phyloP scores from a whole-genome alignment of 2,329 filamentous ascomycete genomes.

The Elsinoe australis region DNA sequence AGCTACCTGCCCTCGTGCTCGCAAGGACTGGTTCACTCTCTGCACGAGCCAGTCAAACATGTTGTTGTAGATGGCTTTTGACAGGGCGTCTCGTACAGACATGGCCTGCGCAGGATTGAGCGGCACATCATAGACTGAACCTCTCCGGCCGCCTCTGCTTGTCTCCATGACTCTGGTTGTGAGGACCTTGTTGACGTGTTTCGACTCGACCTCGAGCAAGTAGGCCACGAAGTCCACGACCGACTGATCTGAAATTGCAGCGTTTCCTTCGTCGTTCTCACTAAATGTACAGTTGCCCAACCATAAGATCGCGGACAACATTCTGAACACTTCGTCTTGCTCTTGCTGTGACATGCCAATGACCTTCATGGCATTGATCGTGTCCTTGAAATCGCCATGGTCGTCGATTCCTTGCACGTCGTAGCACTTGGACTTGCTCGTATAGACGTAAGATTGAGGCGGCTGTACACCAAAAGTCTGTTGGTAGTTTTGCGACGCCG shows the following conservation, averaged over 20 bases:
- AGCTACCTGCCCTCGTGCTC: constrained; percentile 63
- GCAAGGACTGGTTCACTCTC: constrained; percentile 80
- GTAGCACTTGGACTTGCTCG: constrained; percentile 86
- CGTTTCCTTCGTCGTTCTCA: constrained; percentile 85
- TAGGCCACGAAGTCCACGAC: constrained; percentile 94
- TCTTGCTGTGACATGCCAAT: constrained; percentile 83
- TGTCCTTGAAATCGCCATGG: constrained; percentile 78
- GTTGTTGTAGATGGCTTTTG: constrained; percentile 95
- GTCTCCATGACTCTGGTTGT: constrained; percentile 80
- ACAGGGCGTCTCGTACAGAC: constrained; percentile 80
- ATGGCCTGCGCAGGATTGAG: constrained; percentile 80
- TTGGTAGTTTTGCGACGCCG: constrained; percentile 77
- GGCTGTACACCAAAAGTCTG: constrained; percentile 85
- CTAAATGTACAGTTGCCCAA: constrained; percentile 86
- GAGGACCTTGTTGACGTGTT: constrained; percentile 74
- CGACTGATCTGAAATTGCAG: constrained; percentile 76
- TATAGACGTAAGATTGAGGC: constrained; percentile 88
- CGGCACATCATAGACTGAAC: constrained; percentile 64
- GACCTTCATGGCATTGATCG: constrained; percentile 85
- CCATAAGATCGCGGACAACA: constrained; percentile 88
- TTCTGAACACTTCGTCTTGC: constrained; percentile 94
- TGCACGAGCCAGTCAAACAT: constrained; percentile 98
- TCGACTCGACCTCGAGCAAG: constrained; percentile 76
- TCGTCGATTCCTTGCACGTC: constrained; percentile 94
- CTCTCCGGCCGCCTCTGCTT: constrained; percentile 56